Percentiles rank a stretch among this genome's conserved stretches.
phyloP scores from a whole-genome alignment of 1,139 yeast genomes.

The Blastobotrys buckinghamii region DNA sequence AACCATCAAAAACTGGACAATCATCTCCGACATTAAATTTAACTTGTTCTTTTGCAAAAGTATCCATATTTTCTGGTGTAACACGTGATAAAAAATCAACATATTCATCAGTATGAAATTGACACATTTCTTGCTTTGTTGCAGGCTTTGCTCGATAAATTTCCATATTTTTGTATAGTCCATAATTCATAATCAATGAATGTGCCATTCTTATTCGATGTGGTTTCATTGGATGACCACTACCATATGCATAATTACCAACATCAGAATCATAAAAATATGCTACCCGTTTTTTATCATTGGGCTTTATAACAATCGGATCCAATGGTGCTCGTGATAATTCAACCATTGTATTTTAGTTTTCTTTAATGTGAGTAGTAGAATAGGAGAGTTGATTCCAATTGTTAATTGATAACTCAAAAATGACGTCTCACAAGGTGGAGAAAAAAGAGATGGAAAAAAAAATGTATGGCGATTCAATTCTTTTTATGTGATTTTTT shows the following conservation, averaged over 20 bases:
- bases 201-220: constrained; percentile 99
- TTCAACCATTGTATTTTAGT: constrained; percentile 5
- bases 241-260: constrained; percentile 96
- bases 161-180: constrained; percentile 94
- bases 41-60: constrained; percentile 86
- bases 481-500: too few species aligned
- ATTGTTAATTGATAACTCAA: too few species aligned
- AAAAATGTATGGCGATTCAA: too few species aligned
- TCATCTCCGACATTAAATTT: constrained; percentile 97
- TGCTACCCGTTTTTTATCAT: constrained; percentile 58
- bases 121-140: constrained; percentile 97
- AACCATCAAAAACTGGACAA: constrained; percentile 94
- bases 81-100: constrained; percentile 90
- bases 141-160: constrained; percentile 97
- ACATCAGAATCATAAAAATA: constrained; percentile 77
- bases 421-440: too few species aligned
- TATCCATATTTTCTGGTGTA: constrained; percentile 88
- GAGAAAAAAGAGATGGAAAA: too few species aligned
- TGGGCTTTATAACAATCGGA: constrained; percentile 50
- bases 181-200: constrained; percentile 93
- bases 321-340: constrained; percentile 43
- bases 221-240: constrained; percentile 98
- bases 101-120: constrained; percentile 95
- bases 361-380: neutral
- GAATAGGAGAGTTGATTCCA: neutral